Evolutionary conservation across 495 filamentous ascomycete species (phyloP).

Genomic region (Aspergillus haitiensis): DNA sequence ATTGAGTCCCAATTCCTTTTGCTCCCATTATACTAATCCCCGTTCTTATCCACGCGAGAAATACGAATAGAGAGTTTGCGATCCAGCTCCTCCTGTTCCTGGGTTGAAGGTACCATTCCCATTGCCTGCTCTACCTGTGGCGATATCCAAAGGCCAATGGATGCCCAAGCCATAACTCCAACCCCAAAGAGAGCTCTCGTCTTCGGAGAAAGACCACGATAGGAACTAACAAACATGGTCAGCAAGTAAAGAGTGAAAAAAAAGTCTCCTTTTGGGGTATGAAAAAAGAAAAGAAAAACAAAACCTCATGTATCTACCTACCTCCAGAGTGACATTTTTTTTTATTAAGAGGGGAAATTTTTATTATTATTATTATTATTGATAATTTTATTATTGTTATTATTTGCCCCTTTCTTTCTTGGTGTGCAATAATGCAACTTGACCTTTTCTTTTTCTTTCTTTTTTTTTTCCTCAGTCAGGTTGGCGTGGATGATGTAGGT

Average conservation of each 20-base stretch:
- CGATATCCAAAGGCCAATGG: constrained; percentile 57
- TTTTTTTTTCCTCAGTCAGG: too few relatives aligned
- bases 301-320: neutral
- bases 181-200: constrained; percentile 64
- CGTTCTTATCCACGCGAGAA: constrained; percentile 37
- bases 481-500: too few relatives aligned
- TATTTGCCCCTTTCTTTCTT: too few relatives aligned
- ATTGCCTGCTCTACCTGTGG: constrained; percentile 62
- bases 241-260: too few relatives aligned
- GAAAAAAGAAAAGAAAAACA: too few relatives aligned
- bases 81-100: constrained; percentile 59
- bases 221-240: constrained; percentile 44
- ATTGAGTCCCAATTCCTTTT: neutral
- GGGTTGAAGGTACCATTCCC: constrained; percentile 59
- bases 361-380: too few relatives aligned
- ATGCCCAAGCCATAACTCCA: constrained; percentile 65
- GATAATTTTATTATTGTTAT: too few relatives aligned
- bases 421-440: too few relatives aligned
- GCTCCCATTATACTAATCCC: constrained; percentile 10
- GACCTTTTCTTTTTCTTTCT: too few relatives aligned
- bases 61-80: constrained; percentile 50
- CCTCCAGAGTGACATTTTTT: constrained; percentile 17
- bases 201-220: constrained; percentile 58
- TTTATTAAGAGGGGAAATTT: neutral
- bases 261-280: too few relatives aligned